Base-by-base conservation (phyloP, 2,329 filamentous ascomycete genomes). In the Penicillium sp. region DNA sequence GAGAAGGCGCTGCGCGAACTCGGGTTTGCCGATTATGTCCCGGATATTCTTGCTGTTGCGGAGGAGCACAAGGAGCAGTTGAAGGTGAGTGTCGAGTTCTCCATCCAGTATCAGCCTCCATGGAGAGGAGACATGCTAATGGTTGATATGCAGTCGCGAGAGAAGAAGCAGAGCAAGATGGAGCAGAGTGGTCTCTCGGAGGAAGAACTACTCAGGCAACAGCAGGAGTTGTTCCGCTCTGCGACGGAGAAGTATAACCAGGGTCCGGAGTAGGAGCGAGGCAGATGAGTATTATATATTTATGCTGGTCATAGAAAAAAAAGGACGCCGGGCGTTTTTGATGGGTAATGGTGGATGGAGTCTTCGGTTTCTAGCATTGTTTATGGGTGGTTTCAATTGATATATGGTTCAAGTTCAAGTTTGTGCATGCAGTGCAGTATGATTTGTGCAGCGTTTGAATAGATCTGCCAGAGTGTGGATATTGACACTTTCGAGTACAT, bases 81-180 rank as follows among this genome's bases (percentile, higher is more conserved):
- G 73, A 96, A 94, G 85, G 93, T 94, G 73, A 60, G 81, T 73
- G 9, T 3, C 9, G 5, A n/a, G n/a, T n/a, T n/a, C n/a, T n/a
- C n/a, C n/a, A n/a, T n/a, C n/a, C n/a, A n/a, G n/a, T n/a, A n/a
- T n/a, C n/a, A n/a, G n/a, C n/a, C n/a, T n/a, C n/a, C n/a, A n/a
- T n/a, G n/a, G n/a, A n/a, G n/a, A n/a, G n/a, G 29, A 33, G 21
- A n/a, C 19, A 34, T 6, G 44, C 40, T 50, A 36, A 54, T 26
- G 11, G 23, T 54, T 61, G 44, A 2, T 55, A 16, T 46, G 21
- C 68, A 96, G 91, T 91, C 89, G 26, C 89, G 93, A 44, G 94
- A 99, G 77, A 96, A 96, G 82, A 96, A 97, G 76, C 89, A 92
- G 61, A 96, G 92, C 75, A 97, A 97, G 78, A 92, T 97, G 69